Evolutionary conservation across 139 green algal genomes (phyloP), one percentile per base, ranked within the genome.

Genomic region (Eudorina sp.): DNA sequence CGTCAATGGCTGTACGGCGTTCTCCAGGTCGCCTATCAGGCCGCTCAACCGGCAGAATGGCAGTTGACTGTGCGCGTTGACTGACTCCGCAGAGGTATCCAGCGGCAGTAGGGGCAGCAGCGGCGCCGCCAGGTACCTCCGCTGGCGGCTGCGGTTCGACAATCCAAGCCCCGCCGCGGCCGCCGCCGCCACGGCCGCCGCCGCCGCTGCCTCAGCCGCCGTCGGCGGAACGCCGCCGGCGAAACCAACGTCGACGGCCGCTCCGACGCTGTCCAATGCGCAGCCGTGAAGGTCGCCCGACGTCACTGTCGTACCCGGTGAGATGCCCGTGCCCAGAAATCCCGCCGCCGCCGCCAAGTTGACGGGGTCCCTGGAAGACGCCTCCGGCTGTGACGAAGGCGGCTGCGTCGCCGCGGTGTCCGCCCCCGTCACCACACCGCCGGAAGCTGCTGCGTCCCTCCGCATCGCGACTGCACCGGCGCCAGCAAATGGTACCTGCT

Each of bases 1-100:
- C 41, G 43, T 41, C 72, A 80, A 43, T 27, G 72, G 72, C 41
- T 58, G 72, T 45, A 40, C 72, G 31, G 72, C 72, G 34, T 58
- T 45, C 72, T 25, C 13, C 72, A 80, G 21, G 16, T 80, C 72
- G 18, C 41, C 72, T 19, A 80, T 41, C 72, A 80, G 72, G 3
- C 18, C 40, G 13, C 8, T 16, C 18, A 80, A 21, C 27, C 18
- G 2, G 21, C 41, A 36, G 2, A 19, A 21, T 23, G 7, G 72
- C 72, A 21, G 41, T 43, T 38, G 66, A 4, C 14, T 45, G 9
- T 75, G 34, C 31, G 2, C 38, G 16, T 3, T 7, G 7, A 4
- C 31, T 19, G 18, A 34, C 36, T 46, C 13, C 66, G 66, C 19
- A 46, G 66, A 31, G 4, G 36, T 25, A 25, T 31, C 38, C 4